Evolutionary conservation across 768 basidiomycete species (phyloP).

Genomic region (Mycena haematopus): DNA sequence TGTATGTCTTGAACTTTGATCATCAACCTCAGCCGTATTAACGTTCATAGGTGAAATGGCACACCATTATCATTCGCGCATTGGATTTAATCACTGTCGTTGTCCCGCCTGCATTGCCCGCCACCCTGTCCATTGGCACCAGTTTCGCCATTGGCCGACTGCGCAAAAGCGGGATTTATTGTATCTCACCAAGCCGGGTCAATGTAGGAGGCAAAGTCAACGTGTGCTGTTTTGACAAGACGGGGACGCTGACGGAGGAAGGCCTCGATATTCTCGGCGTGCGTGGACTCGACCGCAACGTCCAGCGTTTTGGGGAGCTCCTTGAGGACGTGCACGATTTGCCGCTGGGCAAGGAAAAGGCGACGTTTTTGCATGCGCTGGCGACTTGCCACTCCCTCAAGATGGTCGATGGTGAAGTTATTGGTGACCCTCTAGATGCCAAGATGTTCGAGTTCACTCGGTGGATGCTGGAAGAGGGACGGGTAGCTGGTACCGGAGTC

Average conservation of each 20-base stretch:
- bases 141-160: constrained; percentile 92
- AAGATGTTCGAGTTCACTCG: constrained; percentile 99
- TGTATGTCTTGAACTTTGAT: constrained; percentile 52
- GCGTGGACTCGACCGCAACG: constrained; percentile 79
- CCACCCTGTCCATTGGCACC: constrained; percentile 96
- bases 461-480: constrained; percentile 96
- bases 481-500: constrained; percentile 68
- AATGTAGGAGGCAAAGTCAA: constrained; percentile 97
- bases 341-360: constrained; percentile 72
- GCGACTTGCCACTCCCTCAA: constrained; percentile 97
- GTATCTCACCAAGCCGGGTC: constrained; percentile 94
- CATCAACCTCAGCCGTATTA: constrained; percentile 4
- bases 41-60: constrained; percentile 74
- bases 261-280: constrained; percentile 97
- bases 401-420: constrained; percentile 82
- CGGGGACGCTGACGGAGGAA: constrained; percentile 97
- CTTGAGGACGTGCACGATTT: constrained; percentile 87
- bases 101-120: constrained; percentile 96
- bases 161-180: constrained; percentile 88
- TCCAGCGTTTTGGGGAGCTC: constrained; percentile 87
- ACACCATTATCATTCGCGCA: constrained; percentile 89
- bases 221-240: constrained; percentile 98
- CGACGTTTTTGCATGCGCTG: constrained; percentile 89
- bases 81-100: constrained; percentile 96
- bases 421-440: constrained; percentile 95